Conservation (phyloP, 257 asterid genomes). For the Solanum chilense region DNA sequence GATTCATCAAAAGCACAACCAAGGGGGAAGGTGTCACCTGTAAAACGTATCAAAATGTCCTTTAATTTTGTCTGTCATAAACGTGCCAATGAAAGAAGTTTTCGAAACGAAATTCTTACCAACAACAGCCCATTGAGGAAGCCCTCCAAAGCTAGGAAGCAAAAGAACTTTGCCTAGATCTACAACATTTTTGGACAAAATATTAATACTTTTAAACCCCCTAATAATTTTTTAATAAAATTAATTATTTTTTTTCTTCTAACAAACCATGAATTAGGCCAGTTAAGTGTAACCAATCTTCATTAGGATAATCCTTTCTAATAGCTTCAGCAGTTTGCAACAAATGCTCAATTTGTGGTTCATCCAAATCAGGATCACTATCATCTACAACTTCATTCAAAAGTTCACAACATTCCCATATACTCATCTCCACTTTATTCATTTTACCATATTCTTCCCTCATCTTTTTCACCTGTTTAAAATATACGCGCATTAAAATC, state of each 20-base stretch:
- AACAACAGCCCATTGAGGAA: slow-evolving; percentile 41
- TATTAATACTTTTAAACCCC: neutral
- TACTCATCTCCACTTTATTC: slow-evolving; percentile 31
- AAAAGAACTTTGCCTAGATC: slow-evolving; percentile 36
- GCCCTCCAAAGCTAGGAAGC: slow-evolving; percentile 30
- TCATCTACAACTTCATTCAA: slow-evolving; percentile 33
- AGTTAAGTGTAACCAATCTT: slow-evolving; percentile 42
- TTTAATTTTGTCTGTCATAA: neutral
- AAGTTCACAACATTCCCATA: slow-evolving; percentile 46
- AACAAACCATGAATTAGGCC: slow-evolving; percentile 30
- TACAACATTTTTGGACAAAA: neutral
- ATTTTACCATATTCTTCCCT: slow-evolving; percentile 17
- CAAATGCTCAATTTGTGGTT: slow-evolving; percentile 39
- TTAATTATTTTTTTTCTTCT: neutral
- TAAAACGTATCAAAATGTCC: neutral
- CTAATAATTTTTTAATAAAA: neutral
- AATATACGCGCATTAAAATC: neutral
- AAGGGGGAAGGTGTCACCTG: slow-evolving; percentile 39
- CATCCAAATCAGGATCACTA: slow-evolving; percentile 43
- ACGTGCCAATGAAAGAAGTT: neutral
- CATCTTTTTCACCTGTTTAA: slow-evolving; percentile 18
- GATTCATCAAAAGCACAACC: slow-evolving; percentile 45
- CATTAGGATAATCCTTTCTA: slow-evolving; percentile 31
- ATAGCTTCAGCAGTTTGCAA: slow-evolving; percentile 42
- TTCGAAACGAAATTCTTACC: slow-evolving; percentile 1